Conservation (phyloP, 1,284 basidiomycete genomes). For the Somion occarium region DNA sequence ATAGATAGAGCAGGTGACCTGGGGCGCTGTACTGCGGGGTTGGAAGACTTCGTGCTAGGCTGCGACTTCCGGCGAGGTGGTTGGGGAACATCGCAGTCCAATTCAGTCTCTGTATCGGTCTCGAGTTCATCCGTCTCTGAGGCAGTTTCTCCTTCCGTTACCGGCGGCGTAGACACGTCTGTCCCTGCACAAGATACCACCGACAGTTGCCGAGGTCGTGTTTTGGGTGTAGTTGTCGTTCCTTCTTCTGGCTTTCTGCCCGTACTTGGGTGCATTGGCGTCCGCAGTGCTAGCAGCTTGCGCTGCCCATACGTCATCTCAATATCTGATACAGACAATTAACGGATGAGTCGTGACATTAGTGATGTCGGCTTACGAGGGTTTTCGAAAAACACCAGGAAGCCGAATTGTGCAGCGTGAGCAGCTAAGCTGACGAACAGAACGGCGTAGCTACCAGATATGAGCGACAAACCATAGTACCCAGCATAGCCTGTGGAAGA, state of each 20-base stretch:
- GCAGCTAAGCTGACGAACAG: conserved; percentile 91
- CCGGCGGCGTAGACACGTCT: conserved; percentile 51
- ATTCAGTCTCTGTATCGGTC: conserved; percentile 63
- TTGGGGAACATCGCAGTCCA: conserved; percentile 23
- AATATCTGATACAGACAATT: conserved; percentile 57
- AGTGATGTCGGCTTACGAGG: conserved; percentile 63
- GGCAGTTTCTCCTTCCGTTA: conserved; percentile 69
- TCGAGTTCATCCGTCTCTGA: conserved; percentile 60
- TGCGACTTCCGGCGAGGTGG: conserved; percentile 5
- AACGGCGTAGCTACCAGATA: conserved; percentile 86
- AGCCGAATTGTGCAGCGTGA: conserved; percentile 94
- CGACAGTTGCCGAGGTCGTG: conserved; percentile 18
- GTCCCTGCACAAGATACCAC: conserved; percentile 19
- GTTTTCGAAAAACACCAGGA: conserved; percentile 96
- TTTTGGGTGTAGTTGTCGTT: conserved; percentile 10
- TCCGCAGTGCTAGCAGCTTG: conserved; percentile 81
- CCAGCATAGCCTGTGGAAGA: conserved; percentile 89
- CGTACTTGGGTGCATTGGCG: conserved; percentile 43
- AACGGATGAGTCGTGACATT: not conserved
- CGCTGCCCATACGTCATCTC: conserved; percentile 87
- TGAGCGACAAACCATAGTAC: conserved; percentile 93
- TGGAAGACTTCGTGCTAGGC: conserved; percentile 10
- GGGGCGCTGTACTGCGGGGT: conserved; percentile 15
- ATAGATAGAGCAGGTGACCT: conserved; percentile 43
- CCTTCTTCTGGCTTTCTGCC: conserved; percentile 10